phyloP scores from a whole-genome alignment of 169 alveolate genomes.

The Cryptosporidium sp. region DNA sequence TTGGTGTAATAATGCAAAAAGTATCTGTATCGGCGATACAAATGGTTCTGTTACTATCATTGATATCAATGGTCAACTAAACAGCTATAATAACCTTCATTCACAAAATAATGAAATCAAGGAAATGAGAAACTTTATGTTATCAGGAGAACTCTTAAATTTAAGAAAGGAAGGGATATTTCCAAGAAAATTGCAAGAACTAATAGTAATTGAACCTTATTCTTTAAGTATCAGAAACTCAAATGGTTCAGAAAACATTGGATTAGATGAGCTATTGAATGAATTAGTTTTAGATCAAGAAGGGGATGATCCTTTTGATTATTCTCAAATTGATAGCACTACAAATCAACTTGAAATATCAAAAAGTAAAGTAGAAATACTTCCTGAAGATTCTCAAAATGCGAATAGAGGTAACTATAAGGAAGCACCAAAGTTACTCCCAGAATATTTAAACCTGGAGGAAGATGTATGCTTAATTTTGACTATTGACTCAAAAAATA shows the following conservation, averaged over 20 bases:
- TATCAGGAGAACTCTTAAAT: background rate
- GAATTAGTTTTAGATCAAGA: background rate
- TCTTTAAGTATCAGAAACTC: background rate
- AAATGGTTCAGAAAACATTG: background rate
- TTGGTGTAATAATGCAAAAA: constrained; percentile 33
- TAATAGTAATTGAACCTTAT: constrained; percentile 35
- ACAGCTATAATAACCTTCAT: constrained; percentile 13
- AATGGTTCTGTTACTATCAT: constrained; percentile 47
- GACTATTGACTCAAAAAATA: constrained; percentile 24
- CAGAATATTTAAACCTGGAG: constrained; percentile 8
- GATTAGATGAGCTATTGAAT: background rate
- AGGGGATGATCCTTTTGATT: background rate
- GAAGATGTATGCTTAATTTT: constrained; percentile 25
- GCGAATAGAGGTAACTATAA: background rate
- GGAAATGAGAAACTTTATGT: background rate
- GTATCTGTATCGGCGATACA: constrained; percentile 61
- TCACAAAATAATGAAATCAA: constrained; percentile 7
- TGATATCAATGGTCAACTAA: constrained; percentile 32
- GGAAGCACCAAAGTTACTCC: constrained; percentile 48
- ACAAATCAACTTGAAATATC: background rate
- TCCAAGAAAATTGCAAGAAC: constrained; percentile 25
- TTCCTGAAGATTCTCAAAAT: background rate
- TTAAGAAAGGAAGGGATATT: constrained; percentile 2
- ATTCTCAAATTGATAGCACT: background rate
- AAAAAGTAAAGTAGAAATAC: background rate